phyloP scores from a whole-genome alignment of 371 early-diverging fungal genomes.

The Syncephalastrum contaminatum region DNA sequence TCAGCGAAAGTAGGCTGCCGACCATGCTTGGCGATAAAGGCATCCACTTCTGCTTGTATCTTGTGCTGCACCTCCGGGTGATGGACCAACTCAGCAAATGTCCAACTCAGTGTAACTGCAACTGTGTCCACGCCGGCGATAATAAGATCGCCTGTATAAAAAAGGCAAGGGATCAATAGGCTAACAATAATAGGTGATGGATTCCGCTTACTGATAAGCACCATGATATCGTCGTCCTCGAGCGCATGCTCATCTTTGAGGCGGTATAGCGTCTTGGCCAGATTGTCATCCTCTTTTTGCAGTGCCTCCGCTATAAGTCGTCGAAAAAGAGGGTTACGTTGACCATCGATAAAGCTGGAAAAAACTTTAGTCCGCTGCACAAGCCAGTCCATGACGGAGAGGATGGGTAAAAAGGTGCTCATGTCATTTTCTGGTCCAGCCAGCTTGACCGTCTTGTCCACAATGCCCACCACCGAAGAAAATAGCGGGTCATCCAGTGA shows the following conservation, averaged over 20 bases:
- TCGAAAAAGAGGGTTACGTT: constrained; percentile 4
- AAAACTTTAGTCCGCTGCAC: background rate
- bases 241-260: constrained; percentile 10
- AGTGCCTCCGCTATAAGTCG: constrained; percentile 7
- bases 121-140: constrained; percentile 13
- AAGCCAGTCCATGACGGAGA: constrained; percentile 8
- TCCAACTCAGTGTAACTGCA: constrained; percentile 12
- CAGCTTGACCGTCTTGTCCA: constrained; percentile 2
- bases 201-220: constrained; percentile 17
- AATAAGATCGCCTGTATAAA: constrained; percentile 11
- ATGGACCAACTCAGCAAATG: constrained; percentile 9
- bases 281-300: constrained; percentile 1
- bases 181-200: background rate
- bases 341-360: background rate
- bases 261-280: constrained; percentile 7
- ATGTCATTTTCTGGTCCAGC: constrained; percentile 14
- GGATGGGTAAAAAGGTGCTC: constrained; percentile 11
- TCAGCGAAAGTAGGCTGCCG: constrained; percentile 22
- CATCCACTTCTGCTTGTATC: constrained; percentile 11
- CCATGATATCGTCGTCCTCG: constrained; percentile 14
- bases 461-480: constrained; percentile 3
- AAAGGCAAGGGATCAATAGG: background rate
- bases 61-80: constrained; percentile 15
- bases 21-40: constrained; percentile 12
- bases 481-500: constrained; percentile 15